Evolutionary conservation across 805 yeast species (phyloP).

Genomic region (Spathaspora boniae): DNA sequence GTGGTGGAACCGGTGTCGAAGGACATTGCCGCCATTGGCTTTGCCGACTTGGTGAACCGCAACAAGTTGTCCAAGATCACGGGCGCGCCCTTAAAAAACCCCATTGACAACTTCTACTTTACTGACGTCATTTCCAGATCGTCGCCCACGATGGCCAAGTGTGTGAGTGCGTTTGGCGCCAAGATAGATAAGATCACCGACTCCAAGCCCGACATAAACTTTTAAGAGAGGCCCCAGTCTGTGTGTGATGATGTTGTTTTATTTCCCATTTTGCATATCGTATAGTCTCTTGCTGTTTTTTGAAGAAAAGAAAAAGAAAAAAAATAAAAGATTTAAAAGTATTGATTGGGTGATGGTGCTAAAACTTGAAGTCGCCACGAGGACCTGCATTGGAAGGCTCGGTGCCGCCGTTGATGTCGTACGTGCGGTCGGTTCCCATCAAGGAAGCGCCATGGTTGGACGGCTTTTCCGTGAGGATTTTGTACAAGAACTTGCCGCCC

Average conservation of each 20-base stretch:
- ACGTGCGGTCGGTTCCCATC: slow-evolving; percentile 12
- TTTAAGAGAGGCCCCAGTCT: no score
- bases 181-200: slow-evolving; percentile 58
- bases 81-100: slow-evolving; percentile 57
- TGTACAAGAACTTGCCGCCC: slow-evolving; percentile 12
- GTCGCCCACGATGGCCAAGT: slow-evolving; percentile 87
- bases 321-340: no score
- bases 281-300: slow-evolving; percentile 1
- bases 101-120: slow-evolving; percentile 80
- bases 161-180: slow-evolving; percentile 70
- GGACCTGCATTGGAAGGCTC: no score
- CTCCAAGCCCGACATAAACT: slow-evolving; percentile 40
- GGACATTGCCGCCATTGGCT: slow-evolving; percentile 55
- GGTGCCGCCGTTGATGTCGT: no score
- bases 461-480: slow-evolving; percentile 19
- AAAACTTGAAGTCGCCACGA: no score
- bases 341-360: no score
- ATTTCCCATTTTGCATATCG: not conserved
- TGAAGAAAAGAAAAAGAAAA: no score
- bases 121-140: slow-evolving; percentile 85
- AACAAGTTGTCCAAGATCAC: slow-evolving; percentile 33
- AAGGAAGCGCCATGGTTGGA: slow-evolving; percentile 8
- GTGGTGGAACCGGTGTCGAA: slow-evolving; percentile 64
- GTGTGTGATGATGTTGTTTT: not conserved
- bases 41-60: slow-evolving; percentile 41